phyloP scores from a whole-genome alignment of 2,329 filamentous ascomycete species.

The Aspergillus caelatus region DNA sequence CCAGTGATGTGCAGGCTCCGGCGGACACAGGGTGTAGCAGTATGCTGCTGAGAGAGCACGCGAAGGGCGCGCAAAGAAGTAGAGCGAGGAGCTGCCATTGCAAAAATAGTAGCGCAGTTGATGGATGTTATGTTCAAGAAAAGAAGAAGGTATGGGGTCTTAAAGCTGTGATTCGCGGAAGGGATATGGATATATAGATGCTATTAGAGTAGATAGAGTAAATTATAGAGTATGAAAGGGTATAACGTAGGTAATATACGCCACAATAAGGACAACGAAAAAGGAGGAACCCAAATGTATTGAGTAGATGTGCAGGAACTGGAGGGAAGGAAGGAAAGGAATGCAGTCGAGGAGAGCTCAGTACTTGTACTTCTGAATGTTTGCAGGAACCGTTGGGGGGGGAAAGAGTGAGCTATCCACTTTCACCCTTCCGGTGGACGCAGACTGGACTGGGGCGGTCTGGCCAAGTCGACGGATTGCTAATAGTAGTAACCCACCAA shows the following conservation, averaged over 20 bases:
- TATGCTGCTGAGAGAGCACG: conserved; percentile 43
- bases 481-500: conserved; percentile 5
- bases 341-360: conserved; percentile 11
- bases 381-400: conserved; percentile 29
- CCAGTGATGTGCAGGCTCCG: conserved; percentile 64
- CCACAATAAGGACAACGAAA: background rate
- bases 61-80: conserved; percentile 50
- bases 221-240: background rate
- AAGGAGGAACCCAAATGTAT: background rate
- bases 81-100: conserved; percentile 50
- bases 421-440: conserved; percentile 4
- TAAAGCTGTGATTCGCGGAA: background rate
- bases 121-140: background rate
- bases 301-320: conserved; percentile 4
- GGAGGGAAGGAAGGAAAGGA: conserved; percentile 12
- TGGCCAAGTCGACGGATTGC: conserved; percentile 6
- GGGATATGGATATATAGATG: background rate
- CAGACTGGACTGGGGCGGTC: conserved; percentile 3
- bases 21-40: conserved; percentile 36
- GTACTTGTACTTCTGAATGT: conserved; percentile 17
- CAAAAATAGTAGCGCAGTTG: background rate
- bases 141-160: background rate
- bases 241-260: conserved; percentile 5
- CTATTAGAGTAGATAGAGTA: background rate
- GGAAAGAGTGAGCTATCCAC: conserved; percentile 22